Percentiles rank a stretch among this genome's conserved stretches.
phyloP scores from a whole-genome alignment of 345 rosid species.

The Eucalyptus pauciflora region DNA sequence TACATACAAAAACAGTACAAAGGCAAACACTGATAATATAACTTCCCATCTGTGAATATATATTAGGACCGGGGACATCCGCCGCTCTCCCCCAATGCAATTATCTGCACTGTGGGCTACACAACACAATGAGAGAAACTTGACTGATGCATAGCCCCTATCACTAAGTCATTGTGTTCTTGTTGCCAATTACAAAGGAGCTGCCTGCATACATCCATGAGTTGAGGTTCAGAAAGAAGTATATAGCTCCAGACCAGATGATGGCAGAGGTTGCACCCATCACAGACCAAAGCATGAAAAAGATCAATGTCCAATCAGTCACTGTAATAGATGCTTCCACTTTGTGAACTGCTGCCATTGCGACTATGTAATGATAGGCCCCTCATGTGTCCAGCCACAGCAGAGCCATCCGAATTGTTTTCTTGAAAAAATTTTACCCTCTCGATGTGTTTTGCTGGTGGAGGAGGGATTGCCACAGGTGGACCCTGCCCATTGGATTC shows the following conservation, averaged over 20 bases:
- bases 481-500: slow-evolving; percentile 28
- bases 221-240: background rate
- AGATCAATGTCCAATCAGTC: slow-evolving; percentile 23
- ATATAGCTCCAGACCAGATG: background rate
- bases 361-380: slow-evolving; percentile 81
- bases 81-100: background rate
- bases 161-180: background rate
- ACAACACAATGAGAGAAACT: background rate
- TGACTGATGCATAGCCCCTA: background rate
- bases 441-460: slow-evolving; percentile 84
- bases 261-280: background rate
- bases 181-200: background rate
- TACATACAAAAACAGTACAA: background rate
- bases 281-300: background rate
- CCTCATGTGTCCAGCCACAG: slow-evolving; percentile 52
- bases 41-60: background rate
- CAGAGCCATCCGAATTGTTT: slow-evolving; percentile 58
- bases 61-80: background rate
- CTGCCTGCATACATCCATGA: background rate
- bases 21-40: background rate
- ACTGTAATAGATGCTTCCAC: slow-evolving; percentile 75
- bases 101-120: background rate
- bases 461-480: slow-evolving; percentile 79
- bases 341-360: slow-evolving; percentile 73
- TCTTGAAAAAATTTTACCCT: slow-evolving; percentile 88